A percentile compares a stretch with the other conserved stretches of the same genome.
Evolutionary conservation across 2,329 filamentous ascomycete genomes (phyloP).

Genomic region (Tolypocladium album): DNA sequence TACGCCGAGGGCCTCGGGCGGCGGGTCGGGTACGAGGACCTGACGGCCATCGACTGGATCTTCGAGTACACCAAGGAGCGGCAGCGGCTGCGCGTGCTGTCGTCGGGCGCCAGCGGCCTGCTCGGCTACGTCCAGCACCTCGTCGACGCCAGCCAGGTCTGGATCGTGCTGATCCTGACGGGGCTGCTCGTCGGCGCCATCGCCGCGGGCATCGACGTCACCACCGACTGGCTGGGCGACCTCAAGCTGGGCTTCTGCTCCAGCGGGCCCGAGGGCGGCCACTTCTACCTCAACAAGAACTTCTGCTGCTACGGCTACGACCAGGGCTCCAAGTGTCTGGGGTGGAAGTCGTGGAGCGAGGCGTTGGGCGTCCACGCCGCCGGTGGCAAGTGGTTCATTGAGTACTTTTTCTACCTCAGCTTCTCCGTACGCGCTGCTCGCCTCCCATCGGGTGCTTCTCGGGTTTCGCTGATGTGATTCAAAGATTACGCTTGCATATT

Average conservation of each 20-base stretch:
- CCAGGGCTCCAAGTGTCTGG: constrained; percentile 67
- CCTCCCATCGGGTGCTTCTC: too few species aligned
- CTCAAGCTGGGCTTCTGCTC: constrained; percentile 84
- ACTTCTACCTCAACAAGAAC: constrained; percentile 80
- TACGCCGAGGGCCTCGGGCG: constrained; percentile 80
- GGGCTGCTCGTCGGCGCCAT: constrained; percentile 75
- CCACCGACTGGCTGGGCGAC: constrained; percentile 87
- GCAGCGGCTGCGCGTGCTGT: constrained; percentile 70
- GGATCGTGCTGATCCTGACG: constrained; percentile 78
- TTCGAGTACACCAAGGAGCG: constrained; percentile 97
- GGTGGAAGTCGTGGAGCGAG: constrained; percentile 79
- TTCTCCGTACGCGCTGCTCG: constrained; percentile 54
- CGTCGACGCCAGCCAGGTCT: constrained; percentile 80
- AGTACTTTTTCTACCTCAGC: constrained; percentile 79
- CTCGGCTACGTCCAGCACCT: constrained; percentile 63
- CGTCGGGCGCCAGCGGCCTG: constrained; percentile 57
- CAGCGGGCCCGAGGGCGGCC: constrained; percentile 62
- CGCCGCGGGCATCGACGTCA: constrained; percentile 81
- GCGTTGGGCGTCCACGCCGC: constrained; percentile 56
- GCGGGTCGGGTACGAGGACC: constrained; percentile 87
- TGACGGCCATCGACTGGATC: constrained; percentile 99
- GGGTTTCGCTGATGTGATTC: constrained; percentile 6
- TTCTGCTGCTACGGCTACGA: constrained; percentile 95
- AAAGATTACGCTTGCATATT: constrained; percentile 65
- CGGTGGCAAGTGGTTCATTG: constrained; percentile 68